These are phyloP conservation scores for Clonostachys sp. DNA, from an alignment of 2,329 filamentous ascomycete genomes.

Conservation along the genomic window DNA sequence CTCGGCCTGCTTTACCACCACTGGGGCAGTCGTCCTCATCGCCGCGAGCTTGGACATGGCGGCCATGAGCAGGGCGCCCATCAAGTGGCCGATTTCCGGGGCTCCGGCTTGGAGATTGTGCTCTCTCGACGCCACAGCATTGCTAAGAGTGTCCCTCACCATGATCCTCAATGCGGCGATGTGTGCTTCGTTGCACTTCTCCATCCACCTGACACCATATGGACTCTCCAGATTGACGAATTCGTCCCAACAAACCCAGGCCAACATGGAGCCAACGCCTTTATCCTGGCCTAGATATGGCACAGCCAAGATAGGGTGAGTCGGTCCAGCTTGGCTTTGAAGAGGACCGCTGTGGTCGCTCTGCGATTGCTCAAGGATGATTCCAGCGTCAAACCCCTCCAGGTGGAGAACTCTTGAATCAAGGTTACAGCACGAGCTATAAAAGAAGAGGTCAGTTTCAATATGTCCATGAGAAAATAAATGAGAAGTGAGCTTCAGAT, in stretches of 20 bases:
- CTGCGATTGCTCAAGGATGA: conserved; percentile 9
- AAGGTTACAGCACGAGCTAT: conserved; percentile 6
- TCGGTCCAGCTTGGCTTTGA: conserved; percentile 4
- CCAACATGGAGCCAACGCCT: background rate
- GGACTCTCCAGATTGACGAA: conserved; percentile 2
- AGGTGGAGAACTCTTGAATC: conserved; percentile 9
- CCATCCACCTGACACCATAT: conserved; percentile 7
- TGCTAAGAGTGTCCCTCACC: conserved; percentile 8
- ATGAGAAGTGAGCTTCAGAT: no score
- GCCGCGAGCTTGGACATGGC: conserved; percentile 8
- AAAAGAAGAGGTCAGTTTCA: background rate
- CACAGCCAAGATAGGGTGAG: conserved; percentile 7
- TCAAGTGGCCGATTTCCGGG: conserved; percentile 6
- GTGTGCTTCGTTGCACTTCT: conserved; percentile 10
- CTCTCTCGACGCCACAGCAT: conserved; percentile 7
- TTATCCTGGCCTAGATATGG: conserved; percentile 1
- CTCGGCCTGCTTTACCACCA: conserved; percentile 5
- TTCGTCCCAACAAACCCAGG: background rate
- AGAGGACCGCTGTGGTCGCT: conserved; percentile 6
- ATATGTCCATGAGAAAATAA: background rate
- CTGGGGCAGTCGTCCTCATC: conserved; percentile 6
- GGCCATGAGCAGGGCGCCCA: conserved; percentile 9
- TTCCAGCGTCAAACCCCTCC: conserved; percentile 8
- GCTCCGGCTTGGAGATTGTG: conserved; percentile 4
- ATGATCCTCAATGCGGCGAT: conserved; percentile 9